Evolutionary conservation across 2,329 filamentous ascomycete genomes (phyloP), one percentile per base, ranked within the genome.

Genomic region (Fusarium marasasianum): DNA sequence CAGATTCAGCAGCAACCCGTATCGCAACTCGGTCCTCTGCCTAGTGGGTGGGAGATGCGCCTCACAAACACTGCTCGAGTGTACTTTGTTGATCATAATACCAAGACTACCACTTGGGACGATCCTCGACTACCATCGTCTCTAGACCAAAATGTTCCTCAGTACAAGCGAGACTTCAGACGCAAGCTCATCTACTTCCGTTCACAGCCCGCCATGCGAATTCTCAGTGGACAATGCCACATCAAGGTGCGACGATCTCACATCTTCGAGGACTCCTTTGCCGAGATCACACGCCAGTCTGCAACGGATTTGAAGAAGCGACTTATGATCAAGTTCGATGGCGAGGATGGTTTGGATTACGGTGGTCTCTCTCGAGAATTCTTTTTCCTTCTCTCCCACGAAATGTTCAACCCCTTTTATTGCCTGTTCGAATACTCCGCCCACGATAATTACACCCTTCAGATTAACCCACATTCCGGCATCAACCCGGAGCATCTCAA

Each of bases 341-440:
- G 96, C 55, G 96, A 99, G 85, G 96, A 99, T 79, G 96, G 96
- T 84, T 86, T 99, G 70, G 96, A 99, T 84, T 99, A 99, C 80
- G 96, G 96, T 83, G 96, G 96, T 88, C 89, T 99, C 63, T 99
- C 96, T 41, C 90, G 95, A 89, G 96, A 99, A 84, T 99, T 99
- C 87, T 99, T 99, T 88, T 99, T 99, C 91, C 87, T 99, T 45
- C 90, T 99, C 63, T 98, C 96, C 22, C 96, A 99, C 85, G 96
- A 99, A 87, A 99, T 99, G 96, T 99, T 99, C 87, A 99, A 99
- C 83, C 96, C 96, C 38, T 99, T 99, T 86, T 99, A 99, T 87
- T 99, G 96, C 83, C 88, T 99, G 61, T 99, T 99, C 87, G 96
- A 99, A 85, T 99, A 99, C 84, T 98, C 96, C 33, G 96, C 96